Evolutionary conservation across 805 yeast species (phyloP).

Genomic region (Sugiyamaella qingdaonensis): DNA sequence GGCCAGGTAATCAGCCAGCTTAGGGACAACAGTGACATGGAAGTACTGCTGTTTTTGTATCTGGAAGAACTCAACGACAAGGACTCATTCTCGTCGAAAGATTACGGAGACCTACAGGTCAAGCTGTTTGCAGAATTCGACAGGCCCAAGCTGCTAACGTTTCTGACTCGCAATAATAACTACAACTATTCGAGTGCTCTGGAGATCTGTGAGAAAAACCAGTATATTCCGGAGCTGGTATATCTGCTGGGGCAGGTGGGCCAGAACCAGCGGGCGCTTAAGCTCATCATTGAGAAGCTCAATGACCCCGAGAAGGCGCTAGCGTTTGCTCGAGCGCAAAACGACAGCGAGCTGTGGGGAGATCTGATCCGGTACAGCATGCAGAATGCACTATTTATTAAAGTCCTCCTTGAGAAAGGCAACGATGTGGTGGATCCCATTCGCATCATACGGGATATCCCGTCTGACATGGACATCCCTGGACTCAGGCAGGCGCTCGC

Average conservation of each 20-base stretch:
- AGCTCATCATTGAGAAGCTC: conserved; percentile 68
- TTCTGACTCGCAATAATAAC: conserved; percentile 50
- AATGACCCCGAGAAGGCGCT: conserved; percentile 80
- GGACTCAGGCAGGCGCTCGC: conserved; percentile 61
- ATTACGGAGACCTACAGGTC: conserved; percentile 66
- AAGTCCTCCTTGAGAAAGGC: conserved; percentile 55
- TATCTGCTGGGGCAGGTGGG: conserved; percentile 81
- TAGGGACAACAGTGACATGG: conserved; percentile 16
- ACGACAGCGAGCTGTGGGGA: conserved; percentile 78
- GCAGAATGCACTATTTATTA: conserved; percentile 70
- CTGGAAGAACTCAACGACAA: conserved; percentile 52
- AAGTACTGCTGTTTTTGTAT: conserved; percentile 58
- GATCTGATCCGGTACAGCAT: conserved; percentile 66
- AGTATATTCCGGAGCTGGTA: conserved; percentile 66
- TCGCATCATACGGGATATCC: conserved; percentile 63
- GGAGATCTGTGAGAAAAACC: conserved; percentile 51
- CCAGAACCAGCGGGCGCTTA: conserved; percentile 68
- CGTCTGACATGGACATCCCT: conserved; percentile 55
- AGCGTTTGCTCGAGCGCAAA: conserved; percentile 61
- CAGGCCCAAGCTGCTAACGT: conserved; percentile 50
- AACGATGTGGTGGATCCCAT: conserved; percentile 57
- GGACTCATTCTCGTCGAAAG: conserved; percentile 53
- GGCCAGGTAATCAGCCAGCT: conserved; percentile 46
- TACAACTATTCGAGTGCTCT: conserved; percentile 69
- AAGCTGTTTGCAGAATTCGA: conserved; percentile 61